phyloP scores from a whole-genome alignment of 1,139 yeast species.

The Sugiyamaella japonica region DNA sequence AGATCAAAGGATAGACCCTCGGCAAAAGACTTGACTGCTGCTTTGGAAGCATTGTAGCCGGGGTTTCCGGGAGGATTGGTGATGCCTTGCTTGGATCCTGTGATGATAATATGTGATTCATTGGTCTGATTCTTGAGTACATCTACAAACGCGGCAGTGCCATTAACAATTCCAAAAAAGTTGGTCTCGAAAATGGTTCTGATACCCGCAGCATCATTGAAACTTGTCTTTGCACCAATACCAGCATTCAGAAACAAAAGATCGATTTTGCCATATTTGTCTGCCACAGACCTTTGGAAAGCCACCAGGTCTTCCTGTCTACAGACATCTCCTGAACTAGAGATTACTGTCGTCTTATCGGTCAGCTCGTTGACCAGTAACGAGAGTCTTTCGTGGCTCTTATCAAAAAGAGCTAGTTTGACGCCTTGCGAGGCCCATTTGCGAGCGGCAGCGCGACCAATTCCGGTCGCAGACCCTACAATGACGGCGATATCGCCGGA shows the following conservation, averaged over 20 bases:
- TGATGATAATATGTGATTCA: conserved; percentile 29
- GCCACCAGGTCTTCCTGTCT: conserved; percentile 25
- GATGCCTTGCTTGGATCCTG: conserved; percentile 38
- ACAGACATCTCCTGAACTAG: conserved; percentile 30
- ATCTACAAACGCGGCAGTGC: conserved; percentile 31
- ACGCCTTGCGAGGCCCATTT: conserved; percentile 35
- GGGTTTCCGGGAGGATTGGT: conserved; percentile 39
- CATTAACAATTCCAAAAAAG: conserved; percentile 34
- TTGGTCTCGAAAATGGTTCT: conserved; percentile 30
- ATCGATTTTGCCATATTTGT: conserved; percentile 28
- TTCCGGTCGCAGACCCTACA: conserved; percentile 36
- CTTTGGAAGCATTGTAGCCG: conserved; percentile 37
- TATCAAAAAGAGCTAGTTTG: conserved; percentile 34
- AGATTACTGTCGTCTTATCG: conserved; percentile 23
- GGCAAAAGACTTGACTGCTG: conserved; percentile 34
- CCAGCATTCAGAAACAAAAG: conserved; percentile 35
- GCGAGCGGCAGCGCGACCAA: conserved; percentile 36
- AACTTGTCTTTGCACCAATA: conserved; percentile 23
- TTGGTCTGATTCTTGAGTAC: conserved; percentile 24
- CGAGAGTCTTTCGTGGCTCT: conserved; percentile 24
- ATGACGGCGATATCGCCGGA: conserved; percentile 26
- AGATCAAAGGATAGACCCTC: conserved; percentile 34
- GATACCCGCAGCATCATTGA: conserved; percentile 26
- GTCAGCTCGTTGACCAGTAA: conserved; percentile 25
- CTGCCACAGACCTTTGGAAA: conserved; percentile 27